These are phyloP conservation scores for Aspergillus aculeatus DNA, from an alignment of 2,329 filamentous ascomycete genomes.

Conservation along the genomic window DNA sequence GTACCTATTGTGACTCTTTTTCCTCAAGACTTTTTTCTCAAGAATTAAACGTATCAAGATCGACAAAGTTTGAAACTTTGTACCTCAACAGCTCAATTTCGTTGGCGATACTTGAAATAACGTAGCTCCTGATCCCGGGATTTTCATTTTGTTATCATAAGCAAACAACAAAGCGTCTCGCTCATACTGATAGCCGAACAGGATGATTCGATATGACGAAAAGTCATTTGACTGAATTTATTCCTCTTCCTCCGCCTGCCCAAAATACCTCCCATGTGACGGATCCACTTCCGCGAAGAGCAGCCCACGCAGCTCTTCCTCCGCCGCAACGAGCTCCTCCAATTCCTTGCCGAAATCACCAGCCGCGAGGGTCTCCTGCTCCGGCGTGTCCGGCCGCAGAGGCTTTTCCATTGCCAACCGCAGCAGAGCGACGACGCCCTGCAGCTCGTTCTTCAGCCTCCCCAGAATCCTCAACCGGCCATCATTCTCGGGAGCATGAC, in stretches of 20 bases:
- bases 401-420: conserved; percentile 32
- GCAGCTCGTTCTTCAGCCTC: conserved; percentile 29
- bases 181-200: too few relatives aligned
- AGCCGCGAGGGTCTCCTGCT: conserved; percentile 14
- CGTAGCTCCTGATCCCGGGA: too few relatives aligned
- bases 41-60: too few relatives aligned
- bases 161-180: too few relatives aligned
- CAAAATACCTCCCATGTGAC: conserved; percentile 20
- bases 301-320: conserved; percentile 32
- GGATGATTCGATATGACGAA: too few relatives aligned
- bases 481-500: background rate
- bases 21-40: too few relatives aligned
- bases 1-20: too few relatives aligned
- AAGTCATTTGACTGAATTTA: background rate
- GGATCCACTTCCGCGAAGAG: conserved; percentile 23
- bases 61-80: too few relatives aligned
- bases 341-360: conserved; percentile 37
- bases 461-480: conserved; percentile 14
- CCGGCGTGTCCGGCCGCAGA: conserved; percentile 8
- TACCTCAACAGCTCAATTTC: too few relatives aligned
- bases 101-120: too few relatives aligned
- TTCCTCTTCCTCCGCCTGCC: background rate
- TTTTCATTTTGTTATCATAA: too few relatives aligned
- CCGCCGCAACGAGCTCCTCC: conserved; percentile 35
- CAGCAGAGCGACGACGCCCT: conserved; percentile 29